Evolutionary conservation across 2,329 filamentous ascomycete genomes (phyloP).

Genomic region (Fusarium tuaranense): DNA sequence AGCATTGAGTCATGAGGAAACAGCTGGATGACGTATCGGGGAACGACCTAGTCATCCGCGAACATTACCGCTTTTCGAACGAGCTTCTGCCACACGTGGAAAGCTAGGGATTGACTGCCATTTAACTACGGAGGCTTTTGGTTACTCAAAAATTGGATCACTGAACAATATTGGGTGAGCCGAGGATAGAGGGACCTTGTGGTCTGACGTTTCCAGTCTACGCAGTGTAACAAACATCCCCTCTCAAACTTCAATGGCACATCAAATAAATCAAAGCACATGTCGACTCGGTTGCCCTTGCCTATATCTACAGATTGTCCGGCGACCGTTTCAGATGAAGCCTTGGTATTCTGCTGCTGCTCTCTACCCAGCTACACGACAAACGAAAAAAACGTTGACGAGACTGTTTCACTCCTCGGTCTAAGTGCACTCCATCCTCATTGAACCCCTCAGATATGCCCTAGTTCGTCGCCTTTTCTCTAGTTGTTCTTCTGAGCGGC

Average conservation of each 20-base stretch:
- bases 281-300: conserved; percentile 42
- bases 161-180: not conserved
- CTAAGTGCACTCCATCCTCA: conserved; percentile 28
- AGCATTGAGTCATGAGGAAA: conserved; percentile 1
- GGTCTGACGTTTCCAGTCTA: not conserved
- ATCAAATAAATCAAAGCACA: conserved; percentile 28
- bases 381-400: conserved; percentile 43
- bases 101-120: not conserved
- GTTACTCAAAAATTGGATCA: not conserved
- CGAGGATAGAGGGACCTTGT: not conserved
- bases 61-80: not conserved
- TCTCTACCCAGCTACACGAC: conserved; percentile 39
- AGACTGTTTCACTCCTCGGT: conserved; percentile 15
- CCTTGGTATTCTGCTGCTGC: conserved; percentile 39
- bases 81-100: not conserved
- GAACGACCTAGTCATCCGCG: not conserved
- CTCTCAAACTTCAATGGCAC: conserved; percentile 5
- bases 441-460: conserved; percentile 2
- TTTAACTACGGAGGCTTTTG: not conserved
- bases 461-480: conserved; percentile 29
- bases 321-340: conserved; percentile 39
- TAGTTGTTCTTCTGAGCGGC: conserved; percentile 53
- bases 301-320: conserved; percentile 45
- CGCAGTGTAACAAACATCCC: not conserved
- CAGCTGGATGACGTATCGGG: conserved; percentile 26